phyloP scores from a whole-genome alignment of 352 stramenopile genomes.

The Phytophthora uliginosa region DNA sequence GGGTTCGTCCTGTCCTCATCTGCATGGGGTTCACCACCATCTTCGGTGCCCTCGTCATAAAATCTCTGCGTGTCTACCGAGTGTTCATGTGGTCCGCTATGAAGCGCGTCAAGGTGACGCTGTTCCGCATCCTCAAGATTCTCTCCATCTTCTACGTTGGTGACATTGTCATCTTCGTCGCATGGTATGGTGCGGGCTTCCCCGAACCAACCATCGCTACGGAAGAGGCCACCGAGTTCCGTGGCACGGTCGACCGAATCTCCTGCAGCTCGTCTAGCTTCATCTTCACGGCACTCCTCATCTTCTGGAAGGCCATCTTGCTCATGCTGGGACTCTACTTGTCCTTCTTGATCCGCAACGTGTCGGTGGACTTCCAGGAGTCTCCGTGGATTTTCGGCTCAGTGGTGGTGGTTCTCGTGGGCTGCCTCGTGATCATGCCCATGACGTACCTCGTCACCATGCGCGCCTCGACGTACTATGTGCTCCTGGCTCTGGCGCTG shows the following conservation, averaged over 20 bases:
- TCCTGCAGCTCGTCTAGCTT: conserved; percentile 53
- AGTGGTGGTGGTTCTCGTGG: conserved; percentile 56
- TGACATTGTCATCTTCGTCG: conserved; percentile 51
- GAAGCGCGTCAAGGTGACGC: conserved; percentile 53
- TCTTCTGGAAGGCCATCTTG: conserved; percentile 71
- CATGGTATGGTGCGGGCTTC: conserved; percentile 47
- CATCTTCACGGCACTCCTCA: conserved; percentile 61
- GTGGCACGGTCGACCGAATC: conserved; percentile 35
- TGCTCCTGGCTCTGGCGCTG: conserved; percentile 39
- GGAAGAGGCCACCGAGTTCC: conserved; percentile 34
- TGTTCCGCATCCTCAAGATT: conserved; percentile 51
- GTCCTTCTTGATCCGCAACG: conserved; percentile 71
- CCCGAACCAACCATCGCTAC: conserved; percentile 34
- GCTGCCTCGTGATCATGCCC: conserved; percentile 54
- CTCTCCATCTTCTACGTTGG: conserved; percentile 43
- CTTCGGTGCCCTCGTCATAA: conserved; percentile 57
- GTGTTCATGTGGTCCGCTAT: conserved; percentile 57
- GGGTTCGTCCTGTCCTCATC: conserved; percentile 40
- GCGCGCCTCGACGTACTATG: conserved; percentile 44
- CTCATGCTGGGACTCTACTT: conserved; percentile 55
- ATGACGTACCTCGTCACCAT: conserved; percentile 64
- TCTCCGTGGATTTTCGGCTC: conserved; percentile 73
- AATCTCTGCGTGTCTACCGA: conserved; percentile 66
- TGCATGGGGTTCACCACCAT: conserved; percentile 57
- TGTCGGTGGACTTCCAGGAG: conserved; percentile 77